phyloP scores from a whole-genome alignment of 2,329 filamentous ascomycete genomes.

The Penicillium sp. region DNA sequence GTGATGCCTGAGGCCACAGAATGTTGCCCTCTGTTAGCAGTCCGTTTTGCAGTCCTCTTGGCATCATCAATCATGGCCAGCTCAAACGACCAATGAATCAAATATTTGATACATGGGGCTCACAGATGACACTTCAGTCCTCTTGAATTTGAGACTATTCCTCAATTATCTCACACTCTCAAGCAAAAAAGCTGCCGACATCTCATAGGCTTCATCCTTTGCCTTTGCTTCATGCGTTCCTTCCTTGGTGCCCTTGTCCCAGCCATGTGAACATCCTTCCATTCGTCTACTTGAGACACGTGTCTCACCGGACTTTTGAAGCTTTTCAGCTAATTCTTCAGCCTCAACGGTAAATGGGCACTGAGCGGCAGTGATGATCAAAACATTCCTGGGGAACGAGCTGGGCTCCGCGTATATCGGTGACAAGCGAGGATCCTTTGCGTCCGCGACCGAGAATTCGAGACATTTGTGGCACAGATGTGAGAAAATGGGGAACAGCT shows the following conservation, averaged over 20 bases:
- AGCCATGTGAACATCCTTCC: constrained; percentile 31
- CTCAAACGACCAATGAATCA: neutral
- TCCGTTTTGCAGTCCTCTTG: no score
- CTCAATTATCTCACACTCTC: neutral
- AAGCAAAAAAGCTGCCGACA: constrained; percentile 22
- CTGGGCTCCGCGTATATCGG: constrained; percentile 16
- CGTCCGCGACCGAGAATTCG: constrained; percentile 1
- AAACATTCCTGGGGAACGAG: constrained; percentile 16
- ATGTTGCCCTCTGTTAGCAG: no score
- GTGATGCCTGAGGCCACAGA: no score
- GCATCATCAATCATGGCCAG: no score
- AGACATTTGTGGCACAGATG: constrained; percentile 23
- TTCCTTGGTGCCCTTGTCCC: constrained; percentile 29
- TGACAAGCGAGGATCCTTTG: constrained; percentile 22
- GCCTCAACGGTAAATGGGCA: constrained; percentile 23
- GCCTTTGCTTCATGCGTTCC: constrained; percentile 21
- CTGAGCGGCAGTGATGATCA: constrained; percentile 22
- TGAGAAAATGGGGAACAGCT: constrained; percentile 19
- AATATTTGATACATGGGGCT: neutral
- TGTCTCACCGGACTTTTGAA: constrained; percentile 10
- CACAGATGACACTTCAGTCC: neutral
- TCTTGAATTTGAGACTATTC: neutral
- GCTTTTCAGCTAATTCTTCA: constrained; percentile 18
- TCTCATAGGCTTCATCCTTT: constrained; percentile 27
- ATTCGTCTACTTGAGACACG: constrained; percentile 21